Base-by-base conservation (phyloP, 2,329 filamentous ascomycete species). In the Fonsecaea nubica region DNA sequence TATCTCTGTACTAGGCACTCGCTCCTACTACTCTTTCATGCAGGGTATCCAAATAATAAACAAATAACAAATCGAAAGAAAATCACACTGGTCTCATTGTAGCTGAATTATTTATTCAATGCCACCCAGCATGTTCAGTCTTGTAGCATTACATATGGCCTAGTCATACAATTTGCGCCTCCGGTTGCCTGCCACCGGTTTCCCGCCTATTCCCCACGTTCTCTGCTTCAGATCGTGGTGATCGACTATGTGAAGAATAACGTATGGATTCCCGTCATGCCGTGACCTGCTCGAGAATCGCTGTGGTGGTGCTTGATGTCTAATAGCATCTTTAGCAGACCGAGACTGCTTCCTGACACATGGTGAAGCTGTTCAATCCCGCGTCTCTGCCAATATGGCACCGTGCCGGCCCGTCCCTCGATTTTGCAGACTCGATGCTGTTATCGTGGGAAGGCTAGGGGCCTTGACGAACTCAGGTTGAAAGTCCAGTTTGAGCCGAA, bases 111-210 rank as follows among this genome's bases (percentile, higher is more conserved):
- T 50, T 3, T 25, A 50, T 50, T 50, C 6, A 5, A 9, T 50
- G 45, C 45, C 45, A 50, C 3, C n/a, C 30, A 55, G 30, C 40
- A 35, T 58, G 13, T 32, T 6, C 10, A 48, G 35, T 59, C 40
- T 59, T 45, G 38, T 59, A 33, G 57, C 45, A 59, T 59, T 59
- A 59, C 57, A 59, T 59, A 18, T 50, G n/a, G 21, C n/a, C 21
- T 58, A 48, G 45, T 59, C 30, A 45, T 59, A 59, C 58, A 61
- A 61, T 48, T 10, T 61, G 42, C 58, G 15, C 38, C 57, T 10
- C 12, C 36, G 18, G 18, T 25, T 33, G 15, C 55, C 15, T 25
- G 30, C 8, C 55, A n/a, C 40, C 40, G 40, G 40, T 42, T 42
- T 25, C 18, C 45, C 45, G 12, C 45, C 7, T 10, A 25, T 50